Base-by-base conservation (phyloP, 306 rosid species). In the Begonia loranthoides region DNA sequence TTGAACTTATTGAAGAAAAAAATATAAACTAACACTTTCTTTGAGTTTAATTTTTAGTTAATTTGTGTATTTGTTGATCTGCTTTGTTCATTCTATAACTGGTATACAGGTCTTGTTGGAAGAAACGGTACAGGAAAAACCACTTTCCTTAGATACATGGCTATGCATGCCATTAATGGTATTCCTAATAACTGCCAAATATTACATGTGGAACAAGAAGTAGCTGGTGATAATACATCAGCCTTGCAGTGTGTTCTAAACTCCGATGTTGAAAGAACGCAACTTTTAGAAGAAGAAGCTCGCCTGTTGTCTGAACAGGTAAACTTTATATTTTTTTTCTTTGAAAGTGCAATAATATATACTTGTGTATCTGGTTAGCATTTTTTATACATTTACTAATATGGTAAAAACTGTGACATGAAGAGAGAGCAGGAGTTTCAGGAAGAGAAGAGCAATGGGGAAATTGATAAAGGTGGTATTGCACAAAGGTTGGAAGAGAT, bases 201-300 rank as follows among this genome's bases (percentile, higher is more conserved):
- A 78, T 71, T 90, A 74, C 99, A 90, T 16, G 99, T 90, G 56
- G 99, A 90, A 70, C 99, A 90, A 61, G 96, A 92, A 77, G 99
- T 86, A 10, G 76, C 46, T 19, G 99, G 99, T 58, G 99, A 92
- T 54, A 68, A 76, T 57, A 78, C 63, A n/a, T 54, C 84, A 12
- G 99, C 99, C 17, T 59, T 90, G 84, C 99, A 90, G 70, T 90
- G 99, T 67, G 94, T 90, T 59, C 84, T 90, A 58, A 90, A 90
- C 70, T 50, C 99, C 15, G 99, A 90, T 68, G 56, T 83, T 39
- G 96, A 92, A 72, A 86, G 96, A 76, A 51, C 76, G 47, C 86
- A 86, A 51, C 94, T 92, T 70, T 45, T 80, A 58, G 74, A 66
- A 41, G 96, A 92, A 75, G 99, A 92, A 80, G 74, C 63, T 69